Conservation (phyloP, 2,329 filamentous ascomycete genomes). For the Colletotrichum tofieldiae region DNA sequence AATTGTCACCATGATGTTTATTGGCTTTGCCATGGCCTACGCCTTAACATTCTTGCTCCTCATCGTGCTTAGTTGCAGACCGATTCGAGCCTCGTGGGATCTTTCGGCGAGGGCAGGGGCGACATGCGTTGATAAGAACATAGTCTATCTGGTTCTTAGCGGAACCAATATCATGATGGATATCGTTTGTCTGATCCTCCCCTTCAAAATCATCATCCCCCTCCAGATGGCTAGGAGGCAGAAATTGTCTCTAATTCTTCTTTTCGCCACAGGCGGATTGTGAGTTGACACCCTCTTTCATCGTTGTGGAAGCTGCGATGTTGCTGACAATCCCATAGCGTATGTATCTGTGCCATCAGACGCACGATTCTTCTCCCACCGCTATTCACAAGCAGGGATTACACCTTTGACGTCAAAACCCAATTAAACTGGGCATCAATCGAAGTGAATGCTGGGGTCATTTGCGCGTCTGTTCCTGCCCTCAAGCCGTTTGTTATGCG, state of each 20-base stretch:
- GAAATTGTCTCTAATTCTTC: slow-evolving; percentile 34
- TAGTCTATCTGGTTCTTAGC: slow-evolving; percentile 31
- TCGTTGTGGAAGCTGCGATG: background rate
- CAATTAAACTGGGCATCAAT: slow-evolving; percentile 51
- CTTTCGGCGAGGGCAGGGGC: slow-evolving; percentile 1
- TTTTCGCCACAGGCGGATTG: slow-evolving; percentile 40
- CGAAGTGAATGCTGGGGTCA: slow-evolving; percentile 43
- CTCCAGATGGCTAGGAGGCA: slow-evolving; percentile 39
- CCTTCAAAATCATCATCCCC: slow-evolving; percentile 37
- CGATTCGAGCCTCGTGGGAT: slow-evolving; percentile 35
- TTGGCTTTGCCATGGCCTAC: slow-evolving; percentile 50
- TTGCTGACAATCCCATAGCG: slow-evolving; percentile 42
- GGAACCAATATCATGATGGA: slow-evolving; percentile 41
- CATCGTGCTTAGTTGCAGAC: slow-evolving; percentile 44
- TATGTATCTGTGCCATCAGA: slow-evolving; percentile 52
- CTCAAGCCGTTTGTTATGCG: slow-evolving; percentile 46
- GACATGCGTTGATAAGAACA: slow-evolving; percentile 32
- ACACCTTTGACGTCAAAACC: slow-evolving; percentile 47
- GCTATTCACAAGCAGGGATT: slow-evolving; percentile 47
- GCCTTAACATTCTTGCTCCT: slow-evolving; percentile 46
- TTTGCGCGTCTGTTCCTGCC: slow-evolving; percentile 40
- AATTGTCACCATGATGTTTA: slow-evolving; percentile 50
- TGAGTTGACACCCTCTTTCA: background rate
- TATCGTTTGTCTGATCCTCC: slow-evolving; percentile 36
- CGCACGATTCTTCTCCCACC: slow-evolving; percentile 49